Evolutionary conservation across 2,329 filamentous ascomycete species (phyloP).

Genomic region (Macrophomina tecta): DNA sequence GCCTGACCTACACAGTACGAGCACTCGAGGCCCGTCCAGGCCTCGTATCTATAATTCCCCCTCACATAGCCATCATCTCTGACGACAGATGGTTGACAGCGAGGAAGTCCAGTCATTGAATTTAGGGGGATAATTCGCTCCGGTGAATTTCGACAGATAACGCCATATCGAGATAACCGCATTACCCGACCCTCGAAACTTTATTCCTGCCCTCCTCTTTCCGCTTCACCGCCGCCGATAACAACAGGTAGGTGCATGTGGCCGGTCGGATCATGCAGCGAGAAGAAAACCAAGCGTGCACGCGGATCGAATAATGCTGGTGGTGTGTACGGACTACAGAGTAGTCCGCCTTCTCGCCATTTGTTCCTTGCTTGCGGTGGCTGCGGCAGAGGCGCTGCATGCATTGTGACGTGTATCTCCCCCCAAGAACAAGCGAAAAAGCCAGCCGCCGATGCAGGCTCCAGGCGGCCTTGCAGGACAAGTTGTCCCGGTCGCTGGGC

Average conservation of each 20-base stretch:
- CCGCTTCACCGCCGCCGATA: not conserved
- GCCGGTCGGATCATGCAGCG: not conserved
- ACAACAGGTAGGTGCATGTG: not conserved
- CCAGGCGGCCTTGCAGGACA: constrained; percentile 3
- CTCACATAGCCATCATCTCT: not conserved
- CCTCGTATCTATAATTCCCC: not conserved
- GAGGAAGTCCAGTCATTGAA: not conserved
- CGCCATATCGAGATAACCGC: not conserved
- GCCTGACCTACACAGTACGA: not conserved
- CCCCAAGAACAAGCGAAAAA: not conserved
- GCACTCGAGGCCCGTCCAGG: not conserved
- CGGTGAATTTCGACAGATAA: not conserved
- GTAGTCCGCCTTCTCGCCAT: too few relatives aligned
- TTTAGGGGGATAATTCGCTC: not conserved
- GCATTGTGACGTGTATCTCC: constrained; percentile 3
- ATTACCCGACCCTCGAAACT: not conserved
- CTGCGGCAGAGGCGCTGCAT: not conserved
- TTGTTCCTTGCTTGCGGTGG: not conserved
- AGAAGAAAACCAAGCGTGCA: too few relatives aligned
- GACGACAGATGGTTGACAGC: not conserved
- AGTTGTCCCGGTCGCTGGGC: constrained; percentile 4
- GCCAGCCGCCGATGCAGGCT: not conserved
- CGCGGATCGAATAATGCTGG: too few relatives aligned
- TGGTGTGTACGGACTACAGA: too few relatives aligned
- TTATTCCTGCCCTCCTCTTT: not conserved